These are phyloP conservation scores for Ascochyta clinopodiicola DNA, from an alignment of 2,329 filamentous ascomycete genomes.

Conservation along the genomic window DNA sequence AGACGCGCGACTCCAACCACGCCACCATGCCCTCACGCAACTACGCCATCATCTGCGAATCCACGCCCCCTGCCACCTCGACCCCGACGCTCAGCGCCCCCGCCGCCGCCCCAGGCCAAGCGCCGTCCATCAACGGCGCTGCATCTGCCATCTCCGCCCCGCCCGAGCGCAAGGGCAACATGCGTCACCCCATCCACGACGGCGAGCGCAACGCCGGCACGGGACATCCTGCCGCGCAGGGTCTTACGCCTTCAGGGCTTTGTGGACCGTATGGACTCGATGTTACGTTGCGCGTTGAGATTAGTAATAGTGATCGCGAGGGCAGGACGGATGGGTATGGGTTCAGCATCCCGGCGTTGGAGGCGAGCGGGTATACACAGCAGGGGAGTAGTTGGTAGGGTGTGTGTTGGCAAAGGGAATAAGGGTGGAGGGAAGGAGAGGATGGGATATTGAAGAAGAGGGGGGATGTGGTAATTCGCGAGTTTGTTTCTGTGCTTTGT, in stretches of 20 bases:
- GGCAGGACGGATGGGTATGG: constrained; percentile 59
- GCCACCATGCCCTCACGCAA: constrained; percentile 81
- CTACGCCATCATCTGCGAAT: constrained; percentile 68
- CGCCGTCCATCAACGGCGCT: constrained; percentile 35
- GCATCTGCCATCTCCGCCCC: constrained; percentile 36
- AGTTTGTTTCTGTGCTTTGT: too few relatives aligned
- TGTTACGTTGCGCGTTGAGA: constrained; percentile 57
- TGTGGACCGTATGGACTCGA: constrained; percentile 55
- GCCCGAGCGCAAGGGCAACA: constrained; percentile 58
- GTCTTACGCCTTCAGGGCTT: constrained; percentile 51
- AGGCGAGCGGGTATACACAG: constrained; percentile 18
- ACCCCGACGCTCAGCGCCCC: constrained; percentile 27
- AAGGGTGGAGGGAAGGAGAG: neutral
- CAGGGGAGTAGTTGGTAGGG: constrained; percentile 28
- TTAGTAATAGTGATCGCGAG: constrained; percentile 51
- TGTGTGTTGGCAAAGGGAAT: too few relatives aligned
- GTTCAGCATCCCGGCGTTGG: constrained; percentile 55
- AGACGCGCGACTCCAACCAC: constrained; percentile 76
- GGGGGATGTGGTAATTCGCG: too few relatives aligned
- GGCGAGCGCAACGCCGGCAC: constrained; percentile 84
- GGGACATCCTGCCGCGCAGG: constrained; percentile 71
- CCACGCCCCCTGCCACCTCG: constrained; percentile 35
- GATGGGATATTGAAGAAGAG: neutral
- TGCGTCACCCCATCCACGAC: constrained; percentile 71
- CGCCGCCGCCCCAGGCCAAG: constrained; percentile 29